Evolutionary conservation across 1,284 basidiomycete species (phyloP).

Genomic region (Xanthoconium separans): DNA sequence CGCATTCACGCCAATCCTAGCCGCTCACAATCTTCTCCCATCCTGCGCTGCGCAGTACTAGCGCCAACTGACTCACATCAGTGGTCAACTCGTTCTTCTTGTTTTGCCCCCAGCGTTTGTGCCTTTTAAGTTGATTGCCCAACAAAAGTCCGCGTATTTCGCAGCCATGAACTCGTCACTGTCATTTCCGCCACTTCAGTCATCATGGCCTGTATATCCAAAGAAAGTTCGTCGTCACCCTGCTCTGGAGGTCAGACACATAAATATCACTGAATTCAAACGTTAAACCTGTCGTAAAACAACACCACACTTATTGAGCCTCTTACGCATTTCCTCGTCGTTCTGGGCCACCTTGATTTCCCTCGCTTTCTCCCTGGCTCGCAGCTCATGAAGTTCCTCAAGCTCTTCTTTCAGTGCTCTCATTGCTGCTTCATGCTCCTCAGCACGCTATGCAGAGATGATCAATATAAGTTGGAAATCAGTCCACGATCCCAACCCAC

Average conservation of each 20-base stretch:
- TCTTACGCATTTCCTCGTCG: slow-evolving; percentile 79
- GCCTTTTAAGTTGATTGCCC: no score
- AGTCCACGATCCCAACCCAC: slow-evolving; percentile 45
- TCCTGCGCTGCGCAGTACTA: no score
- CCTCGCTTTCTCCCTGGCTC: slow-evolving; percentile 45
- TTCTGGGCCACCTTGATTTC: slow-evolving; percentile 52
- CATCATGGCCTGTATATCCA: slow-evolving; percentile 82
- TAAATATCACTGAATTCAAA: neutral
- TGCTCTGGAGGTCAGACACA: slow-evolving; percentile 28
- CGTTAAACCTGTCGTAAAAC: slow-evolving; percentile 35
- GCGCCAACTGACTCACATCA: no score
- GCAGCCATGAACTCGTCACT: no score
- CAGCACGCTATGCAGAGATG: slow-evolving; percentile 50
- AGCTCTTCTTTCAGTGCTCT: slow-evolving; percentile 70
- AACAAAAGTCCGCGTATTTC: no score
- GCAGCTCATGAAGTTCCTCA: slow-evolving; percentile 57
- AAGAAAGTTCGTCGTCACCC: slow-evolving; percentile 64
- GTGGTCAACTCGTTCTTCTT: no score
- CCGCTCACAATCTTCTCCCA: no score
- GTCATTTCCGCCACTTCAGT: slow-evolving; percentile 60
- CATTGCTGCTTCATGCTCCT: slow-evolving; percentile 68
- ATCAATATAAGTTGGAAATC: slow-evolving; percentile 7
- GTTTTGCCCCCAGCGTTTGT: no score
- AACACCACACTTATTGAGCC: slow-evolving; percentile 45
- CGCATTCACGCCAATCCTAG: no score